Evolutionary conservation across 2,329 filamentous ascomycete species (phyloP).

Genomic region (Dissoconium aciculare): DNA sequence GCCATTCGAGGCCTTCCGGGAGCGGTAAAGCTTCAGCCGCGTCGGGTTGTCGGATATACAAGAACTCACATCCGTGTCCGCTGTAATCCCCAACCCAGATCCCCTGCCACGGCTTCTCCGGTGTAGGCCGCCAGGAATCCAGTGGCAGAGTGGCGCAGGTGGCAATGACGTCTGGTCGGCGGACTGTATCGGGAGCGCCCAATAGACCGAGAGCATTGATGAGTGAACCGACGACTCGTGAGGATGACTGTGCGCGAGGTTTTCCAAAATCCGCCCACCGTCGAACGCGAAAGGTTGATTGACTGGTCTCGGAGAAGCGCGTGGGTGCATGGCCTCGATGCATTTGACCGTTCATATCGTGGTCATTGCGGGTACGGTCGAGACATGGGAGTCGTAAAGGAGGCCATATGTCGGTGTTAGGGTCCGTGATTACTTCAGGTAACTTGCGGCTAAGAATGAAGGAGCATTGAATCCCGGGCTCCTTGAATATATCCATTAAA

Average conservation of each 20-base stretch:
- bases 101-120: constrained; percentile 67
- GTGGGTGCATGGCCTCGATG: constrained; percentile 36
- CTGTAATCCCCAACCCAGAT: constrained; percentile 90
- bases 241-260: no score
- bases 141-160: constrained; percentile 62
- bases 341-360: constrained; percentile 30
- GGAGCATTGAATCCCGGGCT: constrained; percentile 43
- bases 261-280: constrained; percentile 69
- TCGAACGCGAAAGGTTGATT: constrained; percentile 57
- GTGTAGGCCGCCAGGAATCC: constrained; percentile 63
- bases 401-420: constrained; percentile 49
- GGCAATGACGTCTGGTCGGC: constrained; percentile 38
- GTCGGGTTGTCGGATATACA: constrained; percentile 65
- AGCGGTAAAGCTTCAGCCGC: constrained; percentile 25
- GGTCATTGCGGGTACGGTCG: constrained; percentile 39
- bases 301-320: constrained; percentile 45
- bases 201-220: constrained; percentile 5
- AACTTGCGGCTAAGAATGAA: constrained; percentile 49
- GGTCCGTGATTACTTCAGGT: constrained; percentile 29
- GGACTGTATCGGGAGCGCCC: constrained; percentile 15
- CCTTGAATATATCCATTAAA: constrained; percentile 31
- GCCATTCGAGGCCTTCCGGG: constrained; percentile 23
- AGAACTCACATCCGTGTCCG: constrained; percentile 75
- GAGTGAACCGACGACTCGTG: constrained; percentile 3
- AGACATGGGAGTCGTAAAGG: constrained; percentile 52